Base-by-base conservation (phyloP, 2,329 filamentous ascomycete species). In the Cordyceps cateniannulata region DNA sequence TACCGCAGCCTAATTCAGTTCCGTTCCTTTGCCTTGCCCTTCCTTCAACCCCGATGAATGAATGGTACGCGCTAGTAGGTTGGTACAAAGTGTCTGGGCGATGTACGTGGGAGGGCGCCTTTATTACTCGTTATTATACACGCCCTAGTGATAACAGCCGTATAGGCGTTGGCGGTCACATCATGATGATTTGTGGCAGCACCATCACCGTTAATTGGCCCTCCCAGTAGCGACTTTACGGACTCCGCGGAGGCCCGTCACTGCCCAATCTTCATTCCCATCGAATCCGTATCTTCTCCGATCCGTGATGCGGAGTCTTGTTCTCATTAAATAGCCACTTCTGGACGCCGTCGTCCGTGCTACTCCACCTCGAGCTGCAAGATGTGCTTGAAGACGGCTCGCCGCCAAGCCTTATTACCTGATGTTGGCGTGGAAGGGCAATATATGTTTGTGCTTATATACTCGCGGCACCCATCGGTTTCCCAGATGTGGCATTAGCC, bases 281-380 rank as follows among this genome's bases (percentile, higher is more conserved):
- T 48, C 27, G 42, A 22, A 35, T 48, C 27, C 44, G 29, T n/a
- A 38, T 25, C 27, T 48, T 40, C 38, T 57, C 42, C 44, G 20
- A 38, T 38, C 6, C 14, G 20, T 35, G 27, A 44, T 51, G 56
- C 48, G 48, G 56, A 32, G 56, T 24, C 25, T 8, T 35, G 8
- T 45, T 59, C 56, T 59, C 56, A 51, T 35, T 14, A 27, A 51
- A 16, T 59, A 49, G 8, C 56, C 48, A 24, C n/a, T 44, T 51
- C 18, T 51, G 48, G 56, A 52, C 38, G 35, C 25, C 20, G 56
- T 44, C 24, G 10, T 51, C 24, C 10, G 18, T 22, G 5, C n/a
- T 32, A n/a, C 48, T 52, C 56, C 56, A 59, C 48, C 22, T 22
- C 3, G 9, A 18, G 38, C 56, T 52, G 56, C 56, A 49, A 22